phyloP scores from a whole-genome alignment of 2,329 filamentous ascomycete species.

The Chrysoporthe puriensis region DNA sequence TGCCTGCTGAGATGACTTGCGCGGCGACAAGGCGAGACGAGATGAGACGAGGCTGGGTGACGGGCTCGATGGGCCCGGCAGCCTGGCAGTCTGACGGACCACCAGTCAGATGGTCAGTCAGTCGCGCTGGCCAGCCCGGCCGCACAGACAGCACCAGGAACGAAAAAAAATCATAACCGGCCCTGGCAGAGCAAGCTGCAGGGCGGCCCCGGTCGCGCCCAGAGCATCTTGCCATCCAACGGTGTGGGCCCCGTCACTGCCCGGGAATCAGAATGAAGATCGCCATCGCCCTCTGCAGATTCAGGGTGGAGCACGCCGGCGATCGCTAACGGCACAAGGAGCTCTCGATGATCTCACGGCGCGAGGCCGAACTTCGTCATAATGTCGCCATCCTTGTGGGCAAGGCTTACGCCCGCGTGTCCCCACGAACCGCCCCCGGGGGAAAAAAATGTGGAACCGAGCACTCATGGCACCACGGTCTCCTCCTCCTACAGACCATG shows the following conservation, averaged over 20 bases:
- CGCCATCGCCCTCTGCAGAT: neutral
- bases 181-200: neutral
- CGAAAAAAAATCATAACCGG: too few relatives aligned
- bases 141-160: neutral
- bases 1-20: neutral
- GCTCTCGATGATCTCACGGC: constrained; percentile 21
- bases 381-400: constrained; percentile 21
- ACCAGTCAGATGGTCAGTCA: too few relatives aligned
- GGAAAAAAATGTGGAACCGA: neutral
- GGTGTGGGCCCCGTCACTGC: neutral
- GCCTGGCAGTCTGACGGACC: neutral
- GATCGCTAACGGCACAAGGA: constrained; percentile 11
- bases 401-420: neutral
- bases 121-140: too few relatives aligned
- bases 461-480: neutral
- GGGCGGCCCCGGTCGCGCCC: neutral
- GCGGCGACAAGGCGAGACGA: neutral
- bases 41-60: neutral
- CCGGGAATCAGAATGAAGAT: constrained; percentile 1
- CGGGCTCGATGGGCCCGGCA: neutral
- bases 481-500: too few relatives aligned
- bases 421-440: neutral
- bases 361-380: constrained; percentile 18
- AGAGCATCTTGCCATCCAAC: neutral
- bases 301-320: neutral